Percentiles rank a stretch among this genome's conserved stretches.
phyloP scores from a whole-genome alignment of 805 yeast genomes.

The Yamadazyma kitorensis region DNA sequence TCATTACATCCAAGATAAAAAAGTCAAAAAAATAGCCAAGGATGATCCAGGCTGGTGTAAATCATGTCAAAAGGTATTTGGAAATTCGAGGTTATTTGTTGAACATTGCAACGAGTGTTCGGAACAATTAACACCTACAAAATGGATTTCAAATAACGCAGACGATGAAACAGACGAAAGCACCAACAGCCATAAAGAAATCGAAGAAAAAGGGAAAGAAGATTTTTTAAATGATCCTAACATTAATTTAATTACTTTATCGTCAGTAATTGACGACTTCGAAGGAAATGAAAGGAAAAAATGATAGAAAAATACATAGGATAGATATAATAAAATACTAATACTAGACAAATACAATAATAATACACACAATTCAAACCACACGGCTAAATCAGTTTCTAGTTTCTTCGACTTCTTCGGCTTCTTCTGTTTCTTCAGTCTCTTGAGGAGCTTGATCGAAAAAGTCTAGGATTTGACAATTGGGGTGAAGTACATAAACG shows the following conservation, averaged over 20 bases:
- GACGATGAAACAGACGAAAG: background rate
- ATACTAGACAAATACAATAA: too few species aligned
- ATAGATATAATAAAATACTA: background rate
- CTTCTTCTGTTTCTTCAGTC: conserved; percentile 13
- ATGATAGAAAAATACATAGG: conserved; percentile 1
- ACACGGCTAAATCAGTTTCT: background rate
- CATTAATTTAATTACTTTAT: conserved; percentile 13
- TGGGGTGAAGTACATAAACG: conserved; percentile 63
- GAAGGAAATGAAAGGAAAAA: background rate
- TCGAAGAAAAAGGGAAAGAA: background rate
- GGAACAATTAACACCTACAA: conserved; percentile 18
- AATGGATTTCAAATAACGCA: conserved; percentile 17
- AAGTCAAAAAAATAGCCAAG: conserved; percentile 20
- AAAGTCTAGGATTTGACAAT: conserved; percentile 74
- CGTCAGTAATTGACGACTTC: conserved; percentile 13
- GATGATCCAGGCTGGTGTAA: conserved; percentile 69
- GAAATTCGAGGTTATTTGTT: conserved; percentile 52
- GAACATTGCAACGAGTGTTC: conserved; percentile 69
- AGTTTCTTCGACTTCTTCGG: conserved; percentile 1
- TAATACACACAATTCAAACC: background rate
- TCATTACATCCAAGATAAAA: conserved; percentile 55
- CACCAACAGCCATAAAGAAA: conserved; percentile 1
- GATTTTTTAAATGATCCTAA: conserved; percentile 9
- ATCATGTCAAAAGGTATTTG: conserved; percentile 57
- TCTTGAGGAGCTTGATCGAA: conserved; percentile 39